Percentiles rank a stretch among this genome's conserved stretches.
Evolutionary conservation across 768 basidiomycete species (phyloP).

Genomic region (Tubosaeta sp.): DNA sequence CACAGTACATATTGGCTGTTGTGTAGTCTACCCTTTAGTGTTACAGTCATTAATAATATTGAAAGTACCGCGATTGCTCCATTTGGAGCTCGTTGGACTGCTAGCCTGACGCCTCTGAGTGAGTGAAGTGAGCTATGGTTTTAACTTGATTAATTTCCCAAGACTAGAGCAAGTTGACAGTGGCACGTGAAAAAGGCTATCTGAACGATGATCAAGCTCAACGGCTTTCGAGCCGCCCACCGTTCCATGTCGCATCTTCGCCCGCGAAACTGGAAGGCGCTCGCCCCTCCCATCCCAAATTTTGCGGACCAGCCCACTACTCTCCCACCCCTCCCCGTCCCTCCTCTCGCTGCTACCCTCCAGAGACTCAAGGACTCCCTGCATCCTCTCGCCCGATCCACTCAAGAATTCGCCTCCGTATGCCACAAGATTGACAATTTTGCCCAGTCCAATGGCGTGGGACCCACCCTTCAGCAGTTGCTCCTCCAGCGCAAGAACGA

Average conservation of each 20-base stretch:
- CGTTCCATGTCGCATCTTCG: slow-evolving; percentile 26
- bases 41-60: too few relatives aligned
- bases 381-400: slow-evolving; percentile 65
- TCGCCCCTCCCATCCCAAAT: slow-evolving; percentile 61
- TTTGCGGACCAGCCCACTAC: slow-evolving; percentile 55
- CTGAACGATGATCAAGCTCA: not conserved
- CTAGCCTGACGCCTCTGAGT: too few relatives aligned
- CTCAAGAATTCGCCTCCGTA: slow-evolving; percentile 51
- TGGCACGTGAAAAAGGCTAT: not conserved
- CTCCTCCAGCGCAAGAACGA: slow-evolving; percentile 53
- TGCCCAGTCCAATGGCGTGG: slow-evolving; percentile 36
- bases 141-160: not conserved
- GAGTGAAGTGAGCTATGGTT: too few relatives aligned
- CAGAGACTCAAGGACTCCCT: slow-evolving; percentile 65
- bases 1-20: not conserved
- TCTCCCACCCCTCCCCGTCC: slow-evolving; percentile 75
- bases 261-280: slow-evolving; percentile 66
- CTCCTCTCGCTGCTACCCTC: slow-evolving; percentile 62
- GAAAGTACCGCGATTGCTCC: too few relatives aligned
- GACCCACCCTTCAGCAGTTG: slow-evolving; percentile 57
- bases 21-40: not conserved
- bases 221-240: not conserved
- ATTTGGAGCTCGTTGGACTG: too few relatives aligned
- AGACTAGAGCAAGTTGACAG: not conserved
- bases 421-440: slow-evolving; percentile 68